Evolutionary conservation across 257 asterid species (phyloP).

Genomic region (Solanum chilense): DNA sequence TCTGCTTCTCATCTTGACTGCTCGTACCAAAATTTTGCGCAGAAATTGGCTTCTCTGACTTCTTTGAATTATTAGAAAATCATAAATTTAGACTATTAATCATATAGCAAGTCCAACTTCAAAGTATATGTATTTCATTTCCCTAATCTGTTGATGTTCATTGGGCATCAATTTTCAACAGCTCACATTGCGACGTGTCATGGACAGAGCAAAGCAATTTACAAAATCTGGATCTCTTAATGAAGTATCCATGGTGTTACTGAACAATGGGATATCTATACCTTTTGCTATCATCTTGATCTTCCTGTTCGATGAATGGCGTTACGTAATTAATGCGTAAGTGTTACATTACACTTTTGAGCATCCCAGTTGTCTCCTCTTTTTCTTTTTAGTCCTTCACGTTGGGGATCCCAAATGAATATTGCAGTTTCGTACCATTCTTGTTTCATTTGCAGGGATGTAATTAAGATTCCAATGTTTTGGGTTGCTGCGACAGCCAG

Average conservation of each 20-base stretch:
- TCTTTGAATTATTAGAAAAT: background rate
- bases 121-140: background rate
- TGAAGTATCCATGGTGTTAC: conserved; percentile 44
- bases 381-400: background rate
- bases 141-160: background rate
- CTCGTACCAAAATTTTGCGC: background rate
- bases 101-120: background rate
- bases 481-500: conserved; percentile 45
- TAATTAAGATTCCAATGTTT: conserved; percentile 26
- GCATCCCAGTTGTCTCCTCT: background rate
- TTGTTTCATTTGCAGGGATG: conserved; percentile 19
- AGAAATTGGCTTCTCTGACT: background rate
- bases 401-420: background rate
- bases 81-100: background rate
- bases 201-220: conserved; percentile 40
- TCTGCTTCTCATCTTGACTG: background rate
- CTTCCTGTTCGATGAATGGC: conserved; percentile 32
- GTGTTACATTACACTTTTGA: background rate
- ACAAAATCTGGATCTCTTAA: conserved; percentile 43
- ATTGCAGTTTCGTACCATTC: background rate
- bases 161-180: conserved; percentile 8
- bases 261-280: conserved; percentile 32
- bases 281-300: conserved; percentile 38
- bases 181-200: conserved; percentile 38
- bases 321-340: conserved; percentile 24